These are phyloP conservation scores for Millerozyma miso DNA, from an alignment of 805 yeast species.

Conservation along the genomic window DNA sequence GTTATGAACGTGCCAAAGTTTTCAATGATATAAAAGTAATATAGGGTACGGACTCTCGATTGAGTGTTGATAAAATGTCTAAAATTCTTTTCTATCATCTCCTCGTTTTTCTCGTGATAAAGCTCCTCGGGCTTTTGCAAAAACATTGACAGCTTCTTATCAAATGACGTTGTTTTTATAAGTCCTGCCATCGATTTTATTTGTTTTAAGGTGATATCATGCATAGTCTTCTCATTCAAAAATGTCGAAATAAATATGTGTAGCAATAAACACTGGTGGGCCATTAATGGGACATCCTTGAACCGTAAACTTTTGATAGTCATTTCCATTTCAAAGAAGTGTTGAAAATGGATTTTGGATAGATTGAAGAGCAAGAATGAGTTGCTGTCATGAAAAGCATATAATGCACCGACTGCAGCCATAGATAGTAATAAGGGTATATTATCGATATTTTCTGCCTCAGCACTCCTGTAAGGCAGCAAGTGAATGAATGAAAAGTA, in stretches of 20 bases:
- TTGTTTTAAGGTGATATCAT: slow-evolving; percentile 49
- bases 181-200: slow-evolving; percentile 52
- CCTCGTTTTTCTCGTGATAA: slow-evolving; percentile 18
- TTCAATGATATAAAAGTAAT: slow-evolving; percentile 47
- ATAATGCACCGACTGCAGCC: slow-evolving; percentile 87
- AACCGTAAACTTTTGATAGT: slow-evolving; percentile 42
- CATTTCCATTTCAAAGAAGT: slow-evolving; percentile 53
- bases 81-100: slow-evolving; percentile 35
- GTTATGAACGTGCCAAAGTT: slow-evolving; percentile 43
- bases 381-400: slow-evolving; percentile 73
- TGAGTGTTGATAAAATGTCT: slow-evolving; percentile 54
- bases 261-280: slow-evolving; percentile 52
- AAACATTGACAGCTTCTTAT: slow-evolving; percentile 46
- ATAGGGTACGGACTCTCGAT: slow-evolving; percentile 52
- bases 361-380: slow-evolving; percentile 68
- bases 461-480: slow-evolving; percentile 45
- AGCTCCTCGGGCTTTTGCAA: slow-evolving; percentile 37
- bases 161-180: slow-evolving; percentile 49
- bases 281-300: slow-evolving; percentile 53
- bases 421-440: slow-evolving; percentile 72
- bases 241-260: slow-evolving; percentile 56
- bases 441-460: slow-evolving; percentile 40
- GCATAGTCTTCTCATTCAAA: slow-evolving; percentile 49
- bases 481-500: slow-evolving; percentile 84
- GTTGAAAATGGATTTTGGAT: slow-evolving; percentile 62